A percentile compares a stretch with the other conserved stretches of the same genome.
Evolutionary conservation across 345 rosid species (phyloP).

Genomic region (Limnanthes douglasii): DNA sequence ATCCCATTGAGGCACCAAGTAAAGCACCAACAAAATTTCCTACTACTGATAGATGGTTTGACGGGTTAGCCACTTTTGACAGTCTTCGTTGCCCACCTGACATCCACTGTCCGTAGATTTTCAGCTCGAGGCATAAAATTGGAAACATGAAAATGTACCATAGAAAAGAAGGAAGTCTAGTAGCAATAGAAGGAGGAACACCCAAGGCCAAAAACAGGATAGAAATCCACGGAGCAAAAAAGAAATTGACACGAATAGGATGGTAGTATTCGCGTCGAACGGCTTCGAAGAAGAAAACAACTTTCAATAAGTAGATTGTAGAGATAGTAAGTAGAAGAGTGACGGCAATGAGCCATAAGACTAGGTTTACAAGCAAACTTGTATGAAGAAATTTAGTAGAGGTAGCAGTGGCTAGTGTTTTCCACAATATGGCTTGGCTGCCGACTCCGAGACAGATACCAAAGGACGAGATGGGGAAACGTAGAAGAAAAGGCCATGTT

Average conservation of each 20-base stretch:
- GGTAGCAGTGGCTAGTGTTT: conserved; percentile 41
- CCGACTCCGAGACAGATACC: conserved; percentile 90
- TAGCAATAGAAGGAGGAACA: conserved; percentile 35
- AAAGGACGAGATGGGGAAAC: conserved; percentile 59
- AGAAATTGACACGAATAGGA: conserved; percentile 82
- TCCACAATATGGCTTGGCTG: conserved; percentile 94
- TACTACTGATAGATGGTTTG: conserved; percentile 68
- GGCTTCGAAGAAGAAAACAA: conserved; percentile 63
- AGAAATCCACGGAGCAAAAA: conserved; percentile 86
- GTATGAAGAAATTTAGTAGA: conserved; percentile 65
- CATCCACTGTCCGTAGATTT: conserved; percentile 97
- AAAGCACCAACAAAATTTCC: conserved; percentile 91
- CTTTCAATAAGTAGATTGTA: conserved; percentile 42
- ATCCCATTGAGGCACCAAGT: conserved; percentile 82
- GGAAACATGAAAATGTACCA: conserved; percentile 91
- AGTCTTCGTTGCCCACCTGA: conserved; percentile 82
- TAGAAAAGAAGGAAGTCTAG: conserved; percentile 23
- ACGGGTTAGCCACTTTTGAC: conserved; percentile 87
- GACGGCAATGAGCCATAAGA: conserved; percentile 59
- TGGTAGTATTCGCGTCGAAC: conserved; percentile 80
- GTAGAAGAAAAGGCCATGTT: conserved; percentile 84
- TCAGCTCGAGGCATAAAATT: conserved; percentile 52
- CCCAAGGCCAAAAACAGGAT: conserved; percentile 72
- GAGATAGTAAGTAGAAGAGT: conserved; percentile 32
- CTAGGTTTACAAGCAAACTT: conserved; percentile 20